phyloP scores from a whole-genome alignment of 805 yeast species.

The Nakazawaea holstii region DNA sequence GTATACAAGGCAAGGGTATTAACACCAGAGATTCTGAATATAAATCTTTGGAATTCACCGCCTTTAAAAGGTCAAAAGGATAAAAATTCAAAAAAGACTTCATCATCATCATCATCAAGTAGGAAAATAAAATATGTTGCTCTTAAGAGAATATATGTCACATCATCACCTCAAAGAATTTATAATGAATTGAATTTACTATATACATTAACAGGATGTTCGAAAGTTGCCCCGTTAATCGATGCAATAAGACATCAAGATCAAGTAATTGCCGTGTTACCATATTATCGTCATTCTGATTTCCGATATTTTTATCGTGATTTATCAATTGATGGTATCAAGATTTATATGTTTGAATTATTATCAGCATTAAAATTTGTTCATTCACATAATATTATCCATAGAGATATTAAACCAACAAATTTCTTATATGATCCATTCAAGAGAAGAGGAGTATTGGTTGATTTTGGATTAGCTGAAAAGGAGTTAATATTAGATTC shows the following conservation, averaged over 20 bases:
- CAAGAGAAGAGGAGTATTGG: slow-evolving; percentile 70
- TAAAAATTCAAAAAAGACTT: not conserved
- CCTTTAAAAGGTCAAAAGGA: slow-evolving; percentile 16
- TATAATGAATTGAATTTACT: slow-evolving; percentile 80
- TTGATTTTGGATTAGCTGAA: slow-evolving; percentile 92
- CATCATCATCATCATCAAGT: slow-evolving; percentile 16
- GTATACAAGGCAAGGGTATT: slow-evolving; percentile 57
- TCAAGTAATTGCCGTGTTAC: slow-evolving; percentile 89
- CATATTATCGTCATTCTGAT: slow-evolving; percentile 87
- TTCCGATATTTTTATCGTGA: slow-evolving; percentile 83
- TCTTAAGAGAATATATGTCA: slow-evolving; percentile 86
- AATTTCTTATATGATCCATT: slow-evolving; percentile 67
- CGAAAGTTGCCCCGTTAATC: slow-evolving; percentile 79
- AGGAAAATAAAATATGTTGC: slow-evolving; percentile 59
- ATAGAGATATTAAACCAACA: slow-evolving; percentile 83
- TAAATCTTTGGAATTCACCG: slow-evolving; percentile 22
- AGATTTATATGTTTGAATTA: slow-evolving; percentile 73
- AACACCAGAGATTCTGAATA: slow-evolving; percentile 18
- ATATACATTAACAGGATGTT: slow-evolving; percentile 60
- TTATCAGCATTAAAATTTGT: slow-evolving; percentile 71
- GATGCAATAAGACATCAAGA: slow-evolving; percentile 86
- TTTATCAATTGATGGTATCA: slow-evolving; percentile 73
- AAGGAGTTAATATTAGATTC: slow-evolving; percentile 28
- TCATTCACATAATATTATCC: slow-evolving; percentile 78
- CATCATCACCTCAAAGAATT: slow-evolving; percentile 90